A percentile compares a stretch with the other conserved stretches of the same genome.
Conservation (phyloP, 106 monocot species). For the Allium sativum region DNA sequence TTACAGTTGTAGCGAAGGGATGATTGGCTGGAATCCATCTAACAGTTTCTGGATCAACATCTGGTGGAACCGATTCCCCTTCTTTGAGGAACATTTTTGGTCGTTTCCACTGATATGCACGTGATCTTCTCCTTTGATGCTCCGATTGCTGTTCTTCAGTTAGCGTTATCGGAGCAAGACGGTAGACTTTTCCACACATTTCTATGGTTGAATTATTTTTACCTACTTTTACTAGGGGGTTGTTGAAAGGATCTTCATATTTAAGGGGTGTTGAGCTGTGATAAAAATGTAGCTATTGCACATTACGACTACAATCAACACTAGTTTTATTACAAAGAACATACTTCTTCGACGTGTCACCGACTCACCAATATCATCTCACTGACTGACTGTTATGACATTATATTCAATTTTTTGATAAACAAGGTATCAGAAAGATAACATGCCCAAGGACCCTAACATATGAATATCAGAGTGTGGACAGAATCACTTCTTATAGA, state of each 20-base stretch:
- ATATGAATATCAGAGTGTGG: too few species aligned
- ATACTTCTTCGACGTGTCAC: too few species aligned
- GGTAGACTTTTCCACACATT: slow-evolving; percentile 89
- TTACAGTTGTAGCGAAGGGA: slow-evolving; percentile 76
- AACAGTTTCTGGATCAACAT: slow-evolving; percentile 79
- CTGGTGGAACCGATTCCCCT: slow-evolving; percentile 70
- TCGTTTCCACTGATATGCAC: slow-evolving; percentile 83
- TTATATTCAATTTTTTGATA: too few species aligned
- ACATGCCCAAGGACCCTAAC: too few species aligned
- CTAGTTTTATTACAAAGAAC: too few species aligned
- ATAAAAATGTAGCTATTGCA: not conserved
- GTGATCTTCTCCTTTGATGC: slow-evolving; percentile 77
- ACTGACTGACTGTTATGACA: too few species aligned
- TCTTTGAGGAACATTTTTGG: slow-evolving; percentile 89
- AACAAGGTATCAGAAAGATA: too few species aligned
- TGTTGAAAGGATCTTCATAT: slow-evolving; percentile 96
- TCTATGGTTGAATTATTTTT: slow-evolving; percentile 51
- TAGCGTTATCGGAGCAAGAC: slow-evolving; percentile 68
- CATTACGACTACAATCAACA: not conserved
- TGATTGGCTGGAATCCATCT: slow-evolving; percentile 92
- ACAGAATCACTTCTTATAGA: too few species aligned
- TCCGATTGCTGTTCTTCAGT: slow-evolving; percentile 62
- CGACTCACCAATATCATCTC: too few species aligned
- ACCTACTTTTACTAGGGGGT: slow-evolving; percentile 69
- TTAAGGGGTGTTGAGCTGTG: slow-evolving; percentile 58